Evolutionary conservation across 176 grass and related monocot species (phyloP), one percentile per base, ranked within the genome.

Genomic region (Phoenix dactylifera): DNA sequence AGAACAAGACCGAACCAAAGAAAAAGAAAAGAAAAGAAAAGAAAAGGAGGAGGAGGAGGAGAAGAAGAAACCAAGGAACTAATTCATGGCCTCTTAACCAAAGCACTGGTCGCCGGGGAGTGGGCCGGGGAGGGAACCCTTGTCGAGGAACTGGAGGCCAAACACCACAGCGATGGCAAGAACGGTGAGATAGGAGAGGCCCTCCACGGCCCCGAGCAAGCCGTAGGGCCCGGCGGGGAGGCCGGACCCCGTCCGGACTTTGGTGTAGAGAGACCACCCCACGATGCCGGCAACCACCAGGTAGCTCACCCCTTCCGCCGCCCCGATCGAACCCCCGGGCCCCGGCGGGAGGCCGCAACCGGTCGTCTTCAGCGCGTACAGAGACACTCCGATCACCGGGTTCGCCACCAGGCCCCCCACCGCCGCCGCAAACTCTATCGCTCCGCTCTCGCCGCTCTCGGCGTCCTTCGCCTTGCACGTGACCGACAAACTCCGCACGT

Each of bases 261-360:
- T 96, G 53, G 83, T 90, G 22, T 65, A 72, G 18, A 77, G 18
- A 23, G 92, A 90, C 92, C 92, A 96, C 32, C 57, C 83, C 51
- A 96, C 75, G 24, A 96, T 52, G 0, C 49, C 87, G 2, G 69
- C 86, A 50, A 90, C 65, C 16, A 72, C 74, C 54, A 96, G 83
- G 65, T 96, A 96, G 77, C 83, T 90, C 23, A 90, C 66, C 2
- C 86, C 92, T 65, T 96, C 92, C 59, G 76, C 75, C 16, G 86
- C 86, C 32, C 86, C 86, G 12, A 96, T 64, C 19, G 78, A 55
- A 14, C 91, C 80, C 4, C 80, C 83, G 7, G 92, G 87, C 18
- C 86, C 83, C 3, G 92, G 83, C 0, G 87, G 87, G 0, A 90
- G 83, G 4, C 83, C 83, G 50, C 92, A 90, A 0, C 86, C 92